Evolutionary conservation across 768 basidiomycete genomes (phyloP).

Genomic region (Macrolepiota albuminosa): DNA sequence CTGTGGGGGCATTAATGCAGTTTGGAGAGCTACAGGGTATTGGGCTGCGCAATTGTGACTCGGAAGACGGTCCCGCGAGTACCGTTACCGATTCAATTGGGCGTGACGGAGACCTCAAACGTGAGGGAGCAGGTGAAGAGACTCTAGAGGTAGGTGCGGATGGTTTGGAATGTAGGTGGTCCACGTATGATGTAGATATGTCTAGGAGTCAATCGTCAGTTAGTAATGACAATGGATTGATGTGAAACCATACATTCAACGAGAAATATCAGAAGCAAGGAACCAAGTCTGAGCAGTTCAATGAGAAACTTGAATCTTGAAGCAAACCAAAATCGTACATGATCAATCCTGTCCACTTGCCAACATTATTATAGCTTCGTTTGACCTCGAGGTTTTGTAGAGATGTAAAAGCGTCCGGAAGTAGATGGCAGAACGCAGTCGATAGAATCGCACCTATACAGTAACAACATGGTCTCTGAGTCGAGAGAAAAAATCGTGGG

Average conservation of each 20-base stretch:
- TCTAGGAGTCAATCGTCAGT: slow-evolving; percentile 35
- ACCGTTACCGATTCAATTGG: background rate
- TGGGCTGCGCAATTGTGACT: background rate
- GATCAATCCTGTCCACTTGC: slow-evolving; percentile 62
- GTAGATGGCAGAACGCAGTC: slow-evolving; percentile 77
- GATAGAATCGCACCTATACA: slow-evolving; percentile 70
- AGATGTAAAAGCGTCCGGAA: slow-evolving; percentile 70
- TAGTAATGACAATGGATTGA: background rate
- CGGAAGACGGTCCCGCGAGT: background rate
- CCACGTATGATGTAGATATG: slow-evolving; percentile 70
- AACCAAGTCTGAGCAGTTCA: slow-evolving; percentile 41
- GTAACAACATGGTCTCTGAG: background rate
- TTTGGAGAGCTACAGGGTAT: slow-evolving; percentile 1
- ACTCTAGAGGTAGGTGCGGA: slow-evolving; percentile 43
- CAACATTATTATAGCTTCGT: slow-evolving; percentile 40
- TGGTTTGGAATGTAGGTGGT: slow-evolving; percentile 58
- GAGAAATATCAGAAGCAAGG: slow-evolving; percentile 68
- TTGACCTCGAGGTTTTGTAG: slow-evolving; percentile 45
- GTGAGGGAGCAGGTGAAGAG: slow-evolving; percentile 21
- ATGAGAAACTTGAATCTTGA: slow-evolving; percentile 1
- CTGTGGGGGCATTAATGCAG: slow-evolving; percentile 1
- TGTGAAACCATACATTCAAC: slow-evolving; percentile 62
- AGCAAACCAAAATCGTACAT: slow-evolving; percentile 47
- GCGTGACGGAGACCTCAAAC: slow-evolving; percentile 15
- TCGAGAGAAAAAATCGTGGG: background rate